Base-by-base conservation (phyloP, 73 alveolate genomes). In the Paramecium sonneborni region DNA sequence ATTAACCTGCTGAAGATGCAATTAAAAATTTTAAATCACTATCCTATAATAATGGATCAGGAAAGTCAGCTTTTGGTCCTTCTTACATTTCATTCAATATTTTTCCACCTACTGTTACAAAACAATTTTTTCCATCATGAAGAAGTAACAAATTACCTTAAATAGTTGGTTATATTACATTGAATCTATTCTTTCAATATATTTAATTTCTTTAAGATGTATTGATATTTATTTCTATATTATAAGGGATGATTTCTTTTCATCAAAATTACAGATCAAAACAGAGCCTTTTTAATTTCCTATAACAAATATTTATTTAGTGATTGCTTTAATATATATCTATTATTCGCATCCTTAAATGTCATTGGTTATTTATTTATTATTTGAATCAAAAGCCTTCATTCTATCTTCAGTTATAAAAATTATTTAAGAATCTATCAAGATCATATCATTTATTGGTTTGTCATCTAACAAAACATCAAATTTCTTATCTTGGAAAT, bases 41-140 rank as follows among this genome's bases (percentile, higher is more conserved):
- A 79, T 8, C 74, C 90, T 76, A 79, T 1, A 79, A 41, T 14
- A 79, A 14, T 2, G 90, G 76, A 15, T 79, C 90, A 11, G 76
- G n/a, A 39, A 79, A 43, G 30, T 79, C 14, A 5, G 0, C 1
- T 79, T 44, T 11, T 41, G 90, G 72, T 20, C 90, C 90, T 3
- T 79, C 30, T 52, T 52, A 3, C 6, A 62, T 30, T 26, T 7
- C 6, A 3, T 46, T 41, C 55, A 24, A 43, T 79, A 1, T 3
- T 0, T 24, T 1, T 0, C 41, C 69, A 43, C 18, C 11, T 37
- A 3, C 1, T 10, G 24, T 8, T 6, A 11, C 9, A 21, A 79
- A 43, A 9, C 0, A 12, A 21, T 44, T 38, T 8, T 9, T 43
- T 23, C 90, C 90, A 46, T 79, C 90, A 21, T 18, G 76, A 43